Evolutionary conservation across 805 yeast species (phyloP), one percentile per base, ranked within the genome.

Genomic region (Candida succiphila): DNA sequence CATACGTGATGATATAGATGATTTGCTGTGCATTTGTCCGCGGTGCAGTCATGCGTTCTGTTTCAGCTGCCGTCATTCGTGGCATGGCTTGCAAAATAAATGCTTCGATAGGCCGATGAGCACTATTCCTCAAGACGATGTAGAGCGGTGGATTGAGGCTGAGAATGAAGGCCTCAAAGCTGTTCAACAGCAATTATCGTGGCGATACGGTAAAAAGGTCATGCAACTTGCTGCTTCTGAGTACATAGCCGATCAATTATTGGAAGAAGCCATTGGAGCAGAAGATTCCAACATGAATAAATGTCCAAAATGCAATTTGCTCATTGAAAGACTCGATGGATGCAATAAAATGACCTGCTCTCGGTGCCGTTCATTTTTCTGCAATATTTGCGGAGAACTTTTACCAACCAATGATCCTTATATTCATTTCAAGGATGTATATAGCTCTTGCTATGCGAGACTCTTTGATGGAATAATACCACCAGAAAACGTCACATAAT

Each of bases 271-370:
- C 32, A 48, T 75, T 9, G 44, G 41, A 10, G 60, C 62, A 8
- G 63, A 60, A n/a, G 58, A 58, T 2, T 57, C 63, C 2, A 65
- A 63, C 21, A 51, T 69, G 34, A 61, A 59, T 16, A 49, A 60
- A 33, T 77, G 83, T 40, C 83, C 84, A 0, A 49, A 51, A 4
- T 77, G 83, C 44, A 48, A 51, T 13, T 44, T 65, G 2, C 65
- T 65, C 6, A 65, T 73, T 5, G 72, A 73, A 37, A 63, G 72
- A 37, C 55, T 65, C 17, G 81, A 75, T 41, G 85, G 83, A 5
- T 77, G 83, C 48, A 76, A 75, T 44, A 74, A 72, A 44, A 74
- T 77, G 78, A 61, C 58, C 25, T 76, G 85, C 44, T 41, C 60
- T 0, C 52, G 63, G 5, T 77, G 84, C 39, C 41, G 43, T 4